These are phyloP conservation scores for Aethionema arabicum DNA, from an alignment of 345 rosid genomes.

Conservation along the genomic window DNA sequence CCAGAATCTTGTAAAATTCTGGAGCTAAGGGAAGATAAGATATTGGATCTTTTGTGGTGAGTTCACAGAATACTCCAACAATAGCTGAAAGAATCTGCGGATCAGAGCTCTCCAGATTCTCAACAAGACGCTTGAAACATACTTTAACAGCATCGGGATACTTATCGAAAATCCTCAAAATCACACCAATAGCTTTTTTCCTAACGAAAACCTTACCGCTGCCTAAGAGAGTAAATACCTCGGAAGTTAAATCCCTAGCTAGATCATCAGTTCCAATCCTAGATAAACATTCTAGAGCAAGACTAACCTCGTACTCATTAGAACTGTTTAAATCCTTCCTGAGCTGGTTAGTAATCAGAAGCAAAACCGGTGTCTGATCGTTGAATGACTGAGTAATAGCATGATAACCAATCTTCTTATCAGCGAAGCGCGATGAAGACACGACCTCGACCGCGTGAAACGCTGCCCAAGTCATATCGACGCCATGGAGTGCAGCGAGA, in stretches of 20 bases:
- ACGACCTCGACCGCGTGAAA: slow-evolving; percentile 87
- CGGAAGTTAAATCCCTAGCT: slow-evolving; percentile 82
- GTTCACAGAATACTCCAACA: slow-evolving; percentile 84
- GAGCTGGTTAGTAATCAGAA: slow-evolving; percentile 82
- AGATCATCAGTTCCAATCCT: slow-evolving; percentile 76
- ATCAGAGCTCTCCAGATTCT: slow-evolving; percentile 80
- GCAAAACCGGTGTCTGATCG: slow-evolving; percentile 75
- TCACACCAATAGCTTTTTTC: slow-evolving; percentile 75
- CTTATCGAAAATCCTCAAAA: slow-evolving; percentile 75
- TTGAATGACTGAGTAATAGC: slow-evolving; percentile 78
- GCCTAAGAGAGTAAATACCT: slow-evolving; percentile 70
- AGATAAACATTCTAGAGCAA: slow-evolving; percentile 78
- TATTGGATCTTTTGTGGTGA: slow-evolving; percentile 63
- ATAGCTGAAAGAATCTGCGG: slow-evolving; percentile 58
- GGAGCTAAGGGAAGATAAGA: slow-evolving; percentile 89
- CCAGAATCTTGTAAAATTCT: slow-evolving; percentile 72
- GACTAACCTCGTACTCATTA: slow-evolving; percentile 73
- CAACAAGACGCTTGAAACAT: slow-evolving; percentile 88
- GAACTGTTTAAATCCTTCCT: slow-evolving; percentile 74
- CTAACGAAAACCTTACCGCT: slow-evolving; percentile 64
- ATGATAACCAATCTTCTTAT: slow-evolving; percentile 76
- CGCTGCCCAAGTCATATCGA: slow-evolving; percentile 87
- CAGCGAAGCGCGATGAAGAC: slow-evolving; percentile 67
- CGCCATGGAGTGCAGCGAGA: slow-evolving; percentile 66
- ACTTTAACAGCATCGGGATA: slow-evolving; percentile 87